Conservation (phyloP, 768 basidiomycete genomes). For the Tremella fuciformis region DNA sequence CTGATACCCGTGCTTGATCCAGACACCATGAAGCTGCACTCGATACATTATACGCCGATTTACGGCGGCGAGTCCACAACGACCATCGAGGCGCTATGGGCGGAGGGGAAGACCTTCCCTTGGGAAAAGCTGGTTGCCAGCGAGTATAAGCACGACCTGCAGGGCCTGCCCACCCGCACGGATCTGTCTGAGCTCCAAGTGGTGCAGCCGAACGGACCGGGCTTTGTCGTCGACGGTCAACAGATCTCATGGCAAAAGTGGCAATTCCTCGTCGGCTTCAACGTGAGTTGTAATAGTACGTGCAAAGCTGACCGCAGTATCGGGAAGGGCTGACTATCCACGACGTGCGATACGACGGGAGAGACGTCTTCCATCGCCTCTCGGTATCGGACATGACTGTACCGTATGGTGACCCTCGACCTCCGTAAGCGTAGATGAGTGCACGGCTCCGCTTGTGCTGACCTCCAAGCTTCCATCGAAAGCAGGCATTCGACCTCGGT, state of each 20-base stretch:
- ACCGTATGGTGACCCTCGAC: constrained; percentile 39
- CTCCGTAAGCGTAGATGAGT: too few species aligned
- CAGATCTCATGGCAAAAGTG: constrained; percentile 90
- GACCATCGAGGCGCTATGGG: too few species aligned
- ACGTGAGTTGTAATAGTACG: not conserved
- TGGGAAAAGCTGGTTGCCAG: not conserved
- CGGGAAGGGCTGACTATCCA: constrained; percentile 34
- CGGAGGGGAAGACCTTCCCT: too few species aligned
- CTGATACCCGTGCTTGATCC: constrained; percentile 6
- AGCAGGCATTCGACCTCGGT: constrained; percentile 43
- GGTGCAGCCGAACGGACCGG: constrained; percentile 83
- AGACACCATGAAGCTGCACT: not conserved
- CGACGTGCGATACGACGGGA: constrained; percentile 35
- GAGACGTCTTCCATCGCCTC: constrained; percentile 31
- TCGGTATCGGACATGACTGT: constrained; percentile 37
- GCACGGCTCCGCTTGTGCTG: too few species aligned
- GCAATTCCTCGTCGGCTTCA: constrained; percentile 58
- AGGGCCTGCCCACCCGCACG: constrained; percentile 49
- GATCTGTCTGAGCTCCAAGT: constrained; percentile 73
- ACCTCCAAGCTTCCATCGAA: constrained; percentile 34
- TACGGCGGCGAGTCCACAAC: constrained; percentile 2
- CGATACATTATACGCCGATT: constrained; percentile 1
- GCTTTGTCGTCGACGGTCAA: constrained; percentile 75
- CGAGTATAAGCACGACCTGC: constrained; percentile 10
- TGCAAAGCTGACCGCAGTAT: not conserved